Evolutionary conservation across 441 rosid species (phyloP), one percentile per base, ranked within the genome.

Genomic region (Biscutella laevigata): DNA sequence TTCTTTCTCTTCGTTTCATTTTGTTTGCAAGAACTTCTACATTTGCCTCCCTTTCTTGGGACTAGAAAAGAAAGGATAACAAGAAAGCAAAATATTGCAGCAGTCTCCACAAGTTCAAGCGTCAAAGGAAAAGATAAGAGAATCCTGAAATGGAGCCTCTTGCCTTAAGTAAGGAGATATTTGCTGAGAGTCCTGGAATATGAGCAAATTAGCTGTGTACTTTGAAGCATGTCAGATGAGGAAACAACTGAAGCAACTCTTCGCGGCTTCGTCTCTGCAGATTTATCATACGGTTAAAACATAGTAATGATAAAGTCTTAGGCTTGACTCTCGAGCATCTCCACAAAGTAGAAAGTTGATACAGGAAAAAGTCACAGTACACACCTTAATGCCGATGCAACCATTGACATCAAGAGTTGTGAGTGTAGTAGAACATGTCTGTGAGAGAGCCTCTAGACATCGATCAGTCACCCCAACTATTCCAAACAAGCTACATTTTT

Each of bases 321-420:
- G 10, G 20, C 20, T 17, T 17, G 3, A 17, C 20, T 14, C 46
- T 56, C 4, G 6, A 57, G 52, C 30, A 41, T 49, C 15, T 4
- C 42, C 33, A 29, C 37, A 19, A 24, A 25, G 19, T 39, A 17
- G 12, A 35, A 55, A n/a, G n/a, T n/a, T n/a, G n/a, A n/a, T n/a
- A n/a, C n/a, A n/a, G n/a, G 15, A 39, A 34, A 19, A 67, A 40
- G 25, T 57, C 24, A 32, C 7, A 59, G 39, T 20, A 19, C 44
- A 15, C 68, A 84, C 96, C 85, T 91, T 91, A 61, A 91, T 83
- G 68, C 85, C 80, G 32, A 79, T 74, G 64, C 98, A 90, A 54
- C 95, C 96, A 64, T 90, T 90, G 32, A 91, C 95, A 60, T 90
- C 98, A 24, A 90, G 88, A 34, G 98, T 90, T 24, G 83, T 77